These are phyloP conservation scores for Hawksworthiomyces lignivorus DNA, from an alignment of 2,329 filamentous ascomycete species.

Conservation along the genomic window DNA sequence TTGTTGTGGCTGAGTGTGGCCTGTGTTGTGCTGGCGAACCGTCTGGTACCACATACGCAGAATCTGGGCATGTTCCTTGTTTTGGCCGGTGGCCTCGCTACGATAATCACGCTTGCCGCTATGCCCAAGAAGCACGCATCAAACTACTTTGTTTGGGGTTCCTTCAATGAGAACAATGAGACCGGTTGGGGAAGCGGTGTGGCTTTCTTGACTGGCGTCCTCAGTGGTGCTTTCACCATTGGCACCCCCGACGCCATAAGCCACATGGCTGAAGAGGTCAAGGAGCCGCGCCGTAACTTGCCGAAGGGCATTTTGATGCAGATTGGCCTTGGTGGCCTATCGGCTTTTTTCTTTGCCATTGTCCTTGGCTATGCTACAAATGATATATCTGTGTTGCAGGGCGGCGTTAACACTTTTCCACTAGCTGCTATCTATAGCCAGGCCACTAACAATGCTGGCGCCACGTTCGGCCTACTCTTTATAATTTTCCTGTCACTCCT, in stretches of 20 bases:
- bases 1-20: slow-evolving; percentile 45
- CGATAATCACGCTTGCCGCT: slow-evolving; percentile 42
- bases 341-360: slow-evolving; percentile 46
- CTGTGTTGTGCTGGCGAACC: slow-evolving; percentile 50
- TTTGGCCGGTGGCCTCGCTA: slow-evolving; percentile 41
- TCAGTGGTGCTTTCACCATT: slow-evolving; percentile 60
- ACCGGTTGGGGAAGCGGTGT: slow-evolving; percentile 51
- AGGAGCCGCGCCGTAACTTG: slow-evolving; percentile 35
- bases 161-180: slow-evolving; percentile 37
- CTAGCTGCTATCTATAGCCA: slow-evolving; percentile 56
- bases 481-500: slow-evolving; percentile 45
- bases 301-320: slow-evolving; percentile 44
- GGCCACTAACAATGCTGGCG: slow-evolving; percentile 41
- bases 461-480: slow-evolving; percentile 49
- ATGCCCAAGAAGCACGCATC: slow-evolving; percentile 47
- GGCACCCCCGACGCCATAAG: slow-evolving; percentile 55
- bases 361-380: slow-evolving; percentile 47
- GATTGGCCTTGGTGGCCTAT: slow-evolving; percentile 35
- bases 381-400: slow-evolving; percentile 45
- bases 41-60: slow-evolving; percentile 45
- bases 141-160: slow-evolving; percentile 45
- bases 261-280: slow-evolving; percentile 56
- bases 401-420: slow-evolving; percentile 46
- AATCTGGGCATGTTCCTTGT: slow-evolving; percentile 48
- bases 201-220: slow-evolving; percentile 57